These are phyloP conservation scores for Aspergillus piperis DNA, from an alignment of 2,329 filamentous ascomycete species.

Conservation along the genomic window DNA sequence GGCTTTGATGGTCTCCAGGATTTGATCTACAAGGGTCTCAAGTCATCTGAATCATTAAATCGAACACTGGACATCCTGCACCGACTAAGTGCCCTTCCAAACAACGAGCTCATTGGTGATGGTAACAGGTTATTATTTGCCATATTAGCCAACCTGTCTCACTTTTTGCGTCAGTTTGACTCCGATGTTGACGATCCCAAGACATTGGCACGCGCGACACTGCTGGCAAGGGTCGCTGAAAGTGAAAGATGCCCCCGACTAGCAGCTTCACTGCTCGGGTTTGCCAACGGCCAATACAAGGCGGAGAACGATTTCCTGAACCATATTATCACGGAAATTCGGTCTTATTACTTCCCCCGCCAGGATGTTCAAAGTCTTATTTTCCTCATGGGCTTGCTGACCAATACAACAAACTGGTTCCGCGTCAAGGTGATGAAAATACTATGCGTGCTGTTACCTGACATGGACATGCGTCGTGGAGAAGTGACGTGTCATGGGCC, in stretches of 20 bases:
- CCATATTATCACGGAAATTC: conserved; percentile 72
- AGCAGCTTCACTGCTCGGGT: conserved; percentile 68
- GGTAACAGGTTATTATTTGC: conserved; percentile 81
- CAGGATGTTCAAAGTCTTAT: conserved; percentile 83
- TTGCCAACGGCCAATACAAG: conserved; percentile 66
- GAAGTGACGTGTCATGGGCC: conserved; percentile 90
- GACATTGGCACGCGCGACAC: conserved; percentile 64
- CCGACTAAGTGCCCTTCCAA: conserved; percentile 74
- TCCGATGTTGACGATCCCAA: conserved; percentile 57
- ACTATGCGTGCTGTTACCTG: conserved; percentile 78
- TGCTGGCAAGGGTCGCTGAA: conserved; percentile 72
- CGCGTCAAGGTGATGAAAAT: conserved; percentile 92
- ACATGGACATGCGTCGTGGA: conserved; percentile 88
- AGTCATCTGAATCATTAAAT: conserved; percentile 80
- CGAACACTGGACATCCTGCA: conserved; percentile 76
- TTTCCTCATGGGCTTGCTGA: conserved; percentile 87
- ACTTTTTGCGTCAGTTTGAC: conserved; percentile 79
- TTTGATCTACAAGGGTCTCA: conserved; percentile 85
- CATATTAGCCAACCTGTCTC: conserved; percentile 86
- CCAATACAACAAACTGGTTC: conserved; percentile 85
- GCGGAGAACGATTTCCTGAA: conserved; percentile 73
- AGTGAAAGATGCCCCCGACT: conserved; percentile 69
- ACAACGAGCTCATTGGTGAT: conserved; percentile 77
- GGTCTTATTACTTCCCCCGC: conserved; percentile 75
- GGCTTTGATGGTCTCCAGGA: conserved; percentile 82